Base-by-base conservation (phyloP, 2,329 filamentous ascomycete genomes). In the Calonectria ilicicola region DNA sequence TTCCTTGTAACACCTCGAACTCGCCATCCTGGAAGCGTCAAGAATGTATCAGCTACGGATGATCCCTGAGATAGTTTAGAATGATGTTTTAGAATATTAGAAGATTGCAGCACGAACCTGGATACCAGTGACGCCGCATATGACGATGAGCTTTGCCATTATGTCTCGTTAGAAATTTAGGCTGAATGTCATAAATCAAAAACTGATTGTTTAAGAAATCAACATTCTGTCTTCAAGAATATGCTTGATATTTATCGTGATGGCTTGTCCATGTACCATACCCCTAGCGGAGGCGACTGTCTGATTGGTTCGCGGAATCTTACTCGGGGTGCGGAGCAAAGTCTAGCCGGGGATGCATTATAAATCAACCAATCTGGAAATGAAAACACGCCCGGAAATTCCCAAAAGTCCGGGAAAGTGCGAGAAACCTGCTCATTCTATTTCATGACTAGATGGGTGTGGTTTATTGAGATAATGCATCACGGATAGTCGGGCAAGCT, bases 1-100 rank as follows among this genome's bases (percentile, higher is more conserved):
- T 87, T 84, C 63, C 87, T 86, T 42, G 87, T 87, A 23, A 87
- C 74, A 73, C 75, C 76, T 9, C 75, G 73, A 27, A 78, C 70
- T 3, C 42, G 62, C 74, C 74, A 77, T 38, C 58, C 76, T 9
- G 72, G 17, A 40, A 67, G 32, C 2, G 65, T 14, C 14, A 75
- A 65, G 32, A 76, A 76, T 4, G 42, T 49, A 15, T 60, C 42
- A 17, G 74, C 76, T 17, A 76, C 74, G n/a, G 76, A 76, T 12
- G 47, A 51, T 12, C 47, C 47, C 21, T 51, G 12, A 5, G 27
- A 51, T 44, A 8, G 19, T 23, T 51, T 51, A 51, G 47, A 15
- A 15, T 23, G 15, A 23, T 21, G 5, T 8, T 6, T 27, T 9
- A n/a, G 19, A 44, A n/a, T 19, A 21, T 44, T 7, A 6, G 19